Evolutionary conservation across 2,329 filamentous ascomycete species (phyloP), one percentile per base, ranked within the genome.

Genomic region (Tolypocladium paradoxum): DNA sequence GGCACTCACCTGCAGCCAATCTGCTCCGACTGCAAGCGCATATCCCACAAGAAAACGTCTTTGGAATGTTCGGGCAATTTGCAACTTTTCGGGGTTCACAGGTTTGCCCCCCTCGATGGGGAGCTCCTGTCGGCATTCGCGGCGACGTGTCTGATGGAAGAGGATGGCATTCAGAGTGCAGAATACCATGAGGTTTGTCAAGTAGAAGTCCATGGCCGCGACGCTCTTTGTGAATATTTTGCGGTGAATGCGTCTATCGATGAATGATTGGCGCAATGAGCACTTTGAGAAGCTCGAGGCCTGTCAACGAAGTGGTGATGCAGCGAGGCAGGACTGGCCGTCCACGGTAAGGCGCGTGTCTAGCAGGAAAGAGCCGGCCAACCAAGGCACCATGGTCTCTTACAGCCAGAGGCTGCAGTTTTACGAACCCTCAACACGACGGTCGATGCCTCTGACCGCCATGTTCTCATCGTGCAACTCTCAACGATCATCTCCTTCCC

Each of bases 121-220:
- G 33, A 34, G 33, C 33, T 34, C 12, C 33, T 14, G 33, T 5
- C 12, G 33, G 33, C 12, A 6, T 12, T 34, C 12, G 33, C 24
- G 27, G 27, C 6, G 31, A 20, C 36, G 24, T 22, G 20, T 49
- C 34, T 18, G 48, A 9, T 29, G n/a, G 2, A 49, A 16, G 16
- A 49, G 48, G 34, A 37, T 18, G 2, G 36, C 48, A 29, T 29
- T 31, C 8, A 50, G 27, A 4, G 27, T 48, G 8, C 35, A 18
- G 7, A 57, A 48, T 4, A 36, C 11, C 6, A 31, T 38, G 22
- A 57, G 20, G 22, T 53, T 57, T 20, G 37, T 18, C 4, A 34
- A 27, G 36, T 57, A 57, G 29, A 57, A 57, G 36, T 51, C 27
- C 56, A 56, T 54, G 37, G 20, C 34, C 12, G 3, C 12, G 5